These are phyloP conservation scores for Eleusine coracana DNA, from an alignment of 176 grass and related monocot species.

Conservation along the genomic window DNA sequence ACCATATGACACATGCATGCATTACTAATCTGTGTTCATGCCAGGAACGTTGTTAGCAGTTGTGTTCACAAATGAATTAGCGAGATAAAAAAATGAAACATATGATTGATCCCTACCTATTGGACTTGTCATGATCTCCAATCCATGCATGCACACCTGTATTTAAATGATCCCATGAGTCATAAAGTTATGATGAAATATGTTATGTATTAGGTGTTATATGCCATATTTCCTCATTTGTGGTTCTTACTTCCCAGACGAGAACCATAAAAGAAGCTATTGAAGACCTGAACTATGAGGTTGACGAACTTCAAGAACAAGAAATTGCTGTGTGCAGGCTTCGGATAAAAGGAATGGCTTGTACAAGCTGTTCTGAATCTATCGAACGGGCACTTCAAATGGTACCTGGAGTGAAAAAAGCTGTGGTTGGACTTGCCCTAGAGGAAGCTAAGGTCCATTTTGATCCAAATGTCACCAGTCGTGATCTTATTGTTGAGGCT, in stretches of 20 bases:
- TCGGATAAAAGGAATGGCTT: conserved; percentile 97
- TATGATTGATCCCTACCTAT: conserved; percentile 10
- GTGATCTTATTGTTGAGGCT: conserved; percentile 68
- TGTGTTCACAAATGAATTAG: conserved; percentile 7
- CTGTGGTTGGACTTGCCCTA: conserved; percentile 86
- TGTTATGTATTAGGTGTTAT: neutral
- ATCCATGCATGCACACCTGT: neutral
- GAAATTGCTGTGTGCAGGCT: conserved; percentile 88
- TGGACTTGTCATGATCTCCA: conserved; percentile 8
- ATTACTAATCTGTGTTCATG: neutral
- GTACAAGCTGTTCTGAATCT: conserved; percentile 97
- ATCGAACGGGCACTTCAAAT: conserved; percentile 77
- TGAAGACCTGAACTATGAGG: conserved; percentile 69
- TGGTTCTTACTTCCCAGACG: conserved; percentile 49
- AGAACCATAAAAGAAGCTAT: conserved; percentile 82
- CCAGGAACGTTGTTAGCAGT: neutral
- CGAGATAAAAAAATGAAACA: neutral
- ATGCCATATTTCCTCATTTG: conserved; percentile 22
- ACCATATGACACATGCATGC: neutral
- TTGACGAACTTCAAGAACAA: conserved; percentile 79
- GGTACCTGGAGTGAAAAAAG: conserved; percentile 91
- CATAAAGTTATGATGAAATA: conserved; percentile 16
- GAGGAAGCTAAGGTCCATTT: conserved; percentile 99
- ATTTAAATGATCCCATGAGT: conserved; percentile 15
- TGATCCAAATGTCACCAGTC: conserved; percentile 74